Conservation (phyloP, 2,329 filamentous ascomycete species). For the Neoarthrinium moseri region DNA sequence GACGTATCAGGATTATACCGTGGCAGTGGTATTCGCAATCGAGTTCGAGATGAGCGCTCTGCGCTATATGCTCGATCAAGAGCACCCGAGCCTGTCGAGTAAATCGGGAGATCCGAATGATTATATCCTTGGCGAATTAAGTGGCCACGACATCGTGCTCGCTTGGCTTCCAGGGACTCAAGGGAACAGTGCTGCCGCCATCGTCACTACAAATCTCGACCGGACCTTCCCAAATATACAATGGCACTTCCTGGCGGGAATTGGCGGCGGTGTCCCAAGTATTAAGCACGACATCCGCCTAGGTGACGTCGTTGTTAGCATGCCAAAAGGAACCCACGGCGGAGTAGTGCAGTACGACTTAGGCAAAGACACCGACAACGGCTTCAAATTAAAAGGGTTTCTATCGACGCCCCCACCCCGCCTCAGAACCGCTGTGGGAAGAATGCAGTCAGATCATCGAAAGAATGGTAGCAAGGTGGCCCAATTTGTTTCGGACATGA, state of each 20-base stretch:
- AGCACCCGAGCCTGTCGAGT: slow-evolving; percentile 17
- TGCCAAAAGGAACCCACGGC: slow-evolving; percentile 7
- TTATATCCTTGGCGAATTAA: slow-evolving; percentile 24
- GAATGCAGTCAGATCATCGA: not conserved
- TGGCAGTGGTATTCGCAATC: slow-evolving; percentile 23
- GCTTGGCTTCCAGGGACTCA: slow-evolving; percentile 23
- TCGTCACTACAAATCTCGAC: slow-evolving; percentile 19
- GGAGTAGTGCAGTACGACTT: slow-evolving; percentile 14
- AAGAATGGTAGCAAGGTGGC: not conserved
- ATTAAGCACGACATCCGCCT: slow-evolving; percentile 13
- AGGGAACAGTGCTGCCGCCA: slow-evolving; percentile 23
- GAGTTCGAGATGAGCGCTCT: slow-evolving; percentile 26
- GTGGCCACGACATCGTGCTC: slow-evolving; percentile 24
- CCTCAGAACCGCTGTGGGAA: not conserved
- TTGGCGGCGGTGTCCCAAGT: slow-evolving; percentile 20
- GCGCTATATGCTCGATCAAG: slow-evolving; percentile 24
- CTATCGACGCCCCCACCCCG: not conserved
- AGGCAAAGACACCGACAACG: slow-evolving; percentile 7
- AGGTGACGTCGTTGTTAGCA: slow-evolving; percentile 15
- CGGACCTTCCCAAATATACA: slow-evolving; percentile 22
- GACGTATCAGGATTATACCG: slow-evolving; percentile 18
- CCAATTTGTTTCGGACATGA: not conserved
- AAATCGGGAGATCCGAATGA: slow-evolving; percentile 20
- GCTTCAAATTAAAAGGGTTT: slow-evolving; percentile 6
- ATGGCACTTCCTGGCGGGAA: slow-evolving; percentile 24